phyloP scores from a whole-genome alignment of 768 basidiomycete species.

The Suillus lakei region DNA sequence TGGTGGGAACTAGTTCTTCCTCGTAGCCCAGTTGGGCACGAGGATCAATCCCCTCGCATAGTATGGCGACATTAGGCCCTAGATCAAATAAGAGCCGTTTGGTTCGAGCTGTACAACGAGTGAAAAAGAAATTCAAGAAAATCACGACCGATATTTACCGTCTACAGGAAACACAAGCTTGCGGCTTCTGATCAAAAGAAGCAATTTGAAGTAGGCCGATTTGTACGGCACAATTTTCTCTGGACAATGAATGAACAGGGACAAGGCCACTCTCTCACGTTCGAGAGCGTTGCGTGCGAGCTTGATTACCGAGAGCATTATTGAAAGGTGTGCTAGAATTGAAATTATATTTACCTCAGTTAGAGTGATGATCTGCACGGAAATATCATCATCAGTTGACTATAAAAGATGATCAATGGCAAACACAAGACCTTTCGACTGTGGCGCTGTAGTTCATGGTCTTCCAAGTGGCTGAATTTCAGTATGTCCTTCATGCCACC shows the following conservation, averaged over 20 bases:
- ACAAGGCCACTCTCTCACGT: conserved; percentile 43
- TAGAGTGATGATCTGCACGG: conserved; percentile 48
- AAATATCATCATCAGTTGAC: conserved; percentile 4
- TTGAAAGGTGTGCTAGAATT: neutral
- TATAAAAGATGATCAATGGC: conserved; percentile 5
- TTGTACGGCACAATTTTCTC: conserved; percentile 45
- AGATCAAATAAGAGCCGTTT: conserved; percentile 36
- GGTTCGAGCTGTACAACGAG: conserved; percentile 31
- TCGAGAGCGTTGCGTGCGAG: conserved; percentile 51
- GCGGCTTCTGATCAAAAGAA: conserved; percentile 46
- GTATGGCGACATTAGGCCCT: conserved; percentile 31
- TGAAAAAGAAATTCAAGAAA: conserved; percentile 2
- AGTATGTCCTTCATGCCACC: conserved; percentile 30
- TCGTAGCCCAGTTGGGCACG: conserved; percentile 39
- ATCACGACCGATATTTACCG: conserved; percentile 21
- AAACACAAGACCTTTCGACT: conserved; percentile 28
- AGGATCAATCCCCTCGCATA: conserved; percentile 29
- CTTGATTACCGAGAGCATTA: conserved; percentile 30
- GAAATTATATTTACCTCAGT: conserved; percentile 49
- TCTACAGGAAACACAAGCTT: conserved; percentile 27
- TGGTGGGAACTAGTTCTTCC: conserved; percentile 29
- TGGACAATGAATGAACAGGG: conserved; percentile 51
- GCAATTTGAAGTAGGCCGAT: conserved; percentile 52
- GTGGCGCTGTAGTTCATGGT: conserved; percentile 26
- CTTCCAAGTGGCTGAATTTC: conserved; percentile 19